Conservation (phyloP, 108 stramenopile genomes). For the Discostella stelligeroides region DNA sequence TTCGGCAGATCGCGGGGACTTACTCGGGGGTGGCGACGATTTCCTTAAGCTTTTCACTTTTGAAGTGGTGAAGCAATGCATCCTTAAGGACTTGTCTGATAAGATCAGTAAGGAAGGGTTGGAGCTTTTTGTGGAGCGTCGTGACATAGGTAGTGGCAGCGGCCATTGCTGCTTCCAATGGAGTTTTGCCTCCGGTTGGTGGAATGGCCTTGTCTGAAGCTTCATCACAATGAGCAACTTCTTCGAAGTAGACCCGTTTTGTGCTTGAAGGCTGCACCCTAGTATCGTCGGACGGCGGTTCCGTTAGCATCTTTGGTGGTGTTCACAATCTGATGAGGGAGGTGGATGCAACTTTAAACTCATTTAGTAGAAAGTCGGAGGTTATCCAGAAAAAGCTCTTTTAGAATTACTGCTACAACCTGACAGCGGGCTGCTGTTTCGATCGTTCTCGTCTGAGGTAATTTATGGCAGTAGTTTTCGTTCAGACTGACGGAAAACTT, state of each 20-base stretch:
- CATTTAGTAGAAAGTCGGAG: not conserved
- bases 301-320: slow-evolving; percentile 5
- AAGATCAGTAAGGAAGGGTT: not conserved
- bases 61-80: not conserved
- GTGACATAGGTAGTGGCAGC: slow-evolving; percentile 5
- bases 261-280: not conserved
- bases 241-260: not conserved
- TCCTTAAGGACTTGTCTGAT: slow-evolving; percentile 2
- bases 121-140: slow-evolving; percentile 9
- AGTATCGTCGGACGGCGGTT: not conserved
- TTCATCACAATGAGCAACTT: not conserved
- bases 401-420: not conserved
- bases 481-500: not conserved
- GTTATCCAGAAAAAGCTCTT: not conserved
- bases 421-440: not conserved
- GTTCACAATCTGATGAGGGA: not conserved
- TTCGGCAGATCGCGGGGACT: not conserved
- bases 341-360: too few species aligned
- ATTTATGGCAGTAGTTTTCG: slow-evolving; percentile 1
- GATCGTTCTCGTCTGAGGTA: slow-evolving; percentile 1
- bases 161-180: slow-evolving; percentile 13
- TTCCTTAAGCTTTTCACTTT: slow-evolving; percentile 1
- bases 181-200: not conserved
- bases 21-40: not conserved
- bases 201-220: slow-evolving; percentile 2